phyloP scores from a whole-genome alignment of 192 early-diverging fungal species.

The Backusella sp. region DNA sequence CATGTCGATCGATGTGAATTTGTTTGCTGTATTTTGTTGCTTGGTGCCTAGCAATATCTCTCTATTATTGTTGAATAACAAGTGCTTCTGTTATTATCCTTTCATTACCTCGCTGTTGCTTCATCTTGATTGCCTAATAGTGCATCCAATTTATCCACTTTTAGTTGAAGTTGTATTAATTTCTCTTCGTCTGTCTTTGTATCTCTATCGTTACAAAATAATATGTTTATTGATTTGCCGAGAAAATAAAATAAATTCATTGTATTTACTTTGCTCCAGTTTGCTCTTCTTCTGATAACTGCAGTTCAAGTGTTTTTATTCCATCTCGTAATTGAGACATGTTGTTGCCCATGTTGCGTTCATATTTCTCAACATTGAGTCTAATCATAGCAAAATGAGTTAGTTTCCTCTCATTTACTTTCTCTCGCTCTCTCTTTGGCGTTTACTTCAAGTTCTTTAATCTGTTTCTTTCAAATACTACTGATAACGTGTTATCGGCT shows the following conservation, averaged over 20 bases:
- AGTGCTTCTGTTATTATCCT: not conserved
- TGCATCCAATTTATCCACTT: conserved; percentile 60
- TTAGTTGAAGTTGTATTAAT: conserved; percentile 59
- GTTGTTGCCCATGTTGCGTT: conserved; percentile 52
- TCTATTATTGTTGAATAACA: not conserved
- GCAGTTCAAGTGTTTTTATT: conserved; percentile 50
- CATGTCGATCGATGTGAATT: conserved; percentile 25
- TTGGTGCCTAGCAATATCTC: not conserved
- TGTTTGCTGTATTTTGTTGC: not conserved
- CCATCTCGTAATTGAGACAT: conserved; percentile 50
- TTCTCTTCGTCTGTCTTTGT: conserved; percentile 60
- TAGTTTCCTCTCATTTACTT: not conserved
- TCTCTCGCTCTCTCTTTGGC: not conserved
- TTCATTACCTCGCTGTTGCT: conserved; percentile 37
- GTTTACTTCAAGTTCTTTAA: conserved; percentile 35
- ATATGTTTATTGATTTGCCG: conserved; percentile 32
- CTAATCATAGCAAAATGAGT: conserved; percentile 19
- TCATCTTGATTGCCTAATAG: conserved; percentile 46
- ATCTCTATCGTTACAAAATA: conserved; percentile 42
- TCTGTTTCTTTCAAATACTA: conserved; percentile 57
- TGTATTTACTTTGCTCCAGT: conserved; percentile 45
- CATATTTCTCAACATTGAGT: conserved; percentile 51
- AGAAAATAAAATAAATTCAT: conserved; percentile 1
- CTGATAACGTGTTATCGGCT: conserved; percentile 56
- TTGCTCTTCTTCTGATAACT: conserved; percentile 57